Evolutionary conservation across 2,329 filamentous ascomycete genomes (phyloP), one percentile per base, ranked within the genome.

Genomic region (Aspergillus sp.): DNA sequence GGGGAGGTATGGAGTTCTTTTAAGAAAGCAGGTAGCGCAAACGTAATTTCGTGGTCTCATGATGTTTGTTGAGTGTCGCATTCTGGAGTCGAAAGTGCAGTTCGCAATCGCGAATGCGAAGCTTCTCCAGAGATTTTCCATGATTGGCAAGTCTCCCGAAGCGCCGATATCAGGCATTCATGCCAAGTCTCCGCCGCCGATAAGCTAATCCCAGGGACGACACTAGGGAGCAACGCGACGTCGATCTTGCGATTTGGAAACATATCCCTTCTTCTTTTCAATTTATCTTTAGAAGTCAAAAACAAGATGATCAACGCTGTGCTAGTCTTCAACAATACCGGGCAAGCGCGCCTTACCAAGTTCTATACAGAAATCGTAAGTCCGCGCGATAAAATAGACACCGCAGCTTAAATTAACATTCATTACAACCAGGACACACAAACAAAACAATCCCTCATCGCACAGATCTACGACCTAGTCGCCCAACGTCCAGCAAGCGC

Each of bases 251-350:
- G 19, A 19, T 12, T 12, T 41, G 38, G 33, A 35, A 35, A 17
- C n/a, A 23, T 19, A 41, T 5, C 20, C 13, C 12, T 22, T 23
- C 15, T 23, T 12, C 19, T 19, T 10, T 7, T 6, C 38, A 9
- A 13, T 39, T 10, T 12, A 23, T 20, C 17, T 15, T 20, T n/a
- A 7, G 5, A 38, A 12, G 5, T 17, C 7, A n/a, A 7, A 7
- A n/a, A 12, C 41, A 65, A 55, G 58, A 98, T 98, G 93, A 97
- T 98, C 71, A 98, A 95, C 77, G 93, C 94, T 27, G 91, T 98
- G 53, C 79, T 98, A 57, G 91, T 98, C 67, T 98, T 98, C 78
- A 98, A 98, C 66, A 95, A 95, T 75, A 89, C 91, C 61, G 93
- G 93, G 55, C 91, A 98, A 72, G 91, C 93, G 33, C 86, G 93